Base-by-base conservation (phyloP, 306 rosid genomes). In the Glycine tomentella region DNA sequence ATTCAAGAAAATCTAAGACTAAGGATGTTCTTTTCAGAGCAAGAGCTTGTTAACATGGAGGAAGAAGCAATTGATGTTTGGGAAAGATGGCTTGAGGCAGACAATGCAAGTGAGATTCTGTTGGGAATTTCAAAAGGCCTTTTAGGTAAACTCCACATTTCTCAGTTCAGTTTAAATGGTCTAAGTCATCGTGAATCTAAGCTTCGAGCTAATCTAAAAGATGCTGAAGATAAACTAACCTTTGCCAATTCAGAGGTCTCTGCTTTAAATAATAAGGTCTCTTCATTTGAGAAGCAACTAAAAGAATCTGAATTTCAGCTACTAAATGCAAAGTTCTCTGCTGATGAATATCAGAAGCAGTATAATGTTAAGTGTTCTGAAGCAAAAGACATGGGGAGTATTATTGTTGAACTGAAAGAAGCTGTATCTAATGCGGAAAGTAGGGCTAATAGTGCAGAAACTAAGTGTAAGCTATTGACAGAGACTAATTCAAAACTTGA, bases 101-200 rank as follows among this genome's bases (percentile, higher is more conserved):
- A 92, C 78, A 88, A 88, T 85, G 84, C 87, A 67, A 46, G 80
- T 76, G 93, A 79, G 59, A 86, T 86, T 59, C 77, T 91, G 72
- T 75, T 45, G 84, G 94, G 94, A 75, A 83, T 92, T 81, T 92
- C 91, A n/a, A 92, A 87, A 82, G 97, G 88, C 58, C 72, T 92
- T n/a, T 71, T 92, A 62, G 89, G 93, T 63, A 87, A 80, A 57
- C 86, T 90, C 52, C 94, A 89, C 73, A 61, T 88, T 87, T 85
- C 91, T 81, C 91, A 89, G 78, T 86, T 94, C 45, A 90, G 74
- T 80, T 65, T 88, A 71, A 88, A 86, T 70, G 87, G 94, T 79
- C 80, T 77, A 42, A 66, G 50, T 81, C 81, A 73, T 69, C 88
- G 85, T 82, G 97, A 89, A 83, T 86, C 87, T 73, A 87, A 87